Evolutionary conservation across 192 early-diverging fungal genomes (phyloP).

Genomic region (Linnemannia exigua): DNA sequence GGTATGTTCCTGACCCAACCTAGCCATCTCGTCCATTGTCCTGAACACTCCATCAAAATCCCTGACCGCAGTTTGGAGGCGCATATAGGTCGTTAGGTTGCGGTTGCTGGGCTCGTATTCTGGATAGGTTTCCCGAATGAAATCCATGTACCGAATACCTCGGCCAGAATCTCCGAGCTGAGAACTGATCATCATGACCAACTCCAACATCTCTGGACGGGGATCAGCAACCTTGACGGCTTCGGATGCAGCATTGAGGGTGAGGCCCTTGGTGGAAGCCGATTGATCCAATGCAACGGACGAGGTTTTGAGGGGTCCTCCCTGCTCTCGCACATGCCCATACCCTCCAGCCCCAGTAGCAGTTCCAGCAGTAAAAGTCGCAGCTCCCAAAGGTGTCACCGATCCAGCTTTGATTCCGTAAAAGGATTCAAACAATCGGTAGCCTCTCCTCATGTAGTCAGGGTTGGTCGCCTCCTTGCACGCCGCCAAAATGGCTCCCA

Average conservation of each 20-base stretch:
- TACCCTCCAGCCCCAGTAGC: not conserved
- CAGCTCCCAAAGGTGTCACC: not conserved
- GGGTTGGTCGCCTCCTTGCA: conserved; percentile 26
- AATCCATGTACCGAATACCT: conserved; percentile 27
- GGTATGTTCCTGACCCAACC: conserved; percentile 23
- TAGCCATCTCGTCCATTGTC: conserved; percentile 31
- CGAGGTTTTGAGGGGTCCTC: not conserved
- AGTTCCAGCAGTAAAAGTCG: not conserved
- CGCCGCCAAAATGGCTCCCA: conserved; percentile 36
- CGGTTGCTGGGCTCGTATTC: conserved; percentile 35
- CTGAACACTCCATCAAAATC: conserved; percentile 36
- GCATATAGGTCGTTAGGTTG: conserved; percentile 31
- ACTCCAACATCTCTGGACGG: conserved; percentile 22
- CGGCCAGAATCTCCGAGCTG: conserved; percentile 34
- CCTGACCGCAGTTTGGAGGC: conserved; percentile 29
- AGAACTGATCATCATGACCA: conserved; percentile 28
- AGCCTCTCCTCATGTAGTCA: conserved; percentile 32
- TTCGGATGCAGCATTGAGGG: not conserved
- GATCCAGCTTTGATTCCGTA: conserved; percentile 22
- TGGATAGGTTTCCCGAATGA: conserved; percentile 25
- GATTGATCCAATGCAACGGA: not conserved
- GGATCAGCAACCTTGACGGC: conserved; percentile 1
- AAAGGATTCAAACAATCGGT: conserved; percentile 24
- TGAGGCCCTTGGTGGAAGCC: conserved; percentile 3
- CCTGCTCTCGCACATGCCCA: not conserved